Evolutionary conservation across 2,329 filamentous ascomycete genomes (phyloP).

Genomic region (Talaromyces albobiverticillius): DNA sequence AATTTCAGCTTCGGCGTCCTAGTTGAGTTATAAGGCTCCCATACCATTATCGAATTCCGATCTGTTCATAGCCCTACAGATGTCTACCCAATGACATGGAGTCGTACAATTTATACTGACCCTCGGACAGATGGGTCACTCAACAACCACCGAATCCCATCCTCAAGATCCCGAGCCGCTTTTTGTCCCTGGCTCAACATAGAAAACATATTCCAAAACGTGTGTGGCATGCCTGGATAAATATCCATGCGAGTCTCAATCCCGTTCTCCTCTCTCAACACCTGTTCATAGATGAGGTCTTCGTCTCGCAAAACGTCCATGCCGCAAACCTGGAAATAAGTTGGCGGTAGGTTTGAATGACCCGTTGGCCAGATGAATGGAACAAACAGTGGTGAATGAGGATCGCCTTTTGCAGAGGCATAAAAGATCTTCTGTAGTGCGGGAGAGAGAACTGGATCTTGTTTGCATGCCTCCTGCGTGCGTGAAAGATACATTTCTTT

Average conservation of each 20-base stretch:
- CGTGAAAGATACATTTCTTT: constrained; percentile 23
- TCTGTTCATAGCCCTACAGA: no score
- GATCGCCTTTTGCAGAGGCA: not conserved
- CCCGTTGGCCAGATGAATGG: constrained; percentile 17
- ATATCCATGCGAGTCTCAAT: constrained; percentile 46
- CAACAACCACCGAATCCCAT: constrained; percentile 10
- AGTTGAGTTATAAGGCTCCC: no score
- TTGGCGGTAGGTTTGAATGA: constrained; percentile 39
- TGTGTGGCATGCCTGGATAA: constrained; percentile 43
- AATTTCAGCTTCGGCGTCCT: no score
- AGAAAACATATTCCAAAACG: constrained; percentile 7
- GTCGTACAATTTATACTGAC: no score
- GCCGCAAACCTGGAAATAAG: constrained; percentile 52
- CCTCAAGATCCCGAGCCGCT: constrained; percentile 5
- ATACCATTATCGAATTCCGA: no score
- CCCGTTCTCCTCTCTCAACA: constrained; percentile 41
- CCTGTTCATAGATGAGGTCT: constrained; percentile 50
- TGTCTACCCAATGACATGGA: no score
- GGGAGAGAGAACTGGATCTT: constrained; percentile 27
- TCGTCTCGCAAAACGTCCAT: constrained; percentile 54
- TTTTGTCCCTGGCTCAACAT: constrained; percentile 10
- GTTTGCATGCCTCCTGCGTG: constrained; percentile 23
- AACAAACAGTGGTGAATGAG: not conserved
- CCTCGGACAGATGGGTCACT: no score
- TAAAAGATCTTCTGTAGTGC: constrained; percentile 19